These are phyloP conservation scores for Cystofilobasidium capitatum DNA, from an alignment of 768 basidiomycete species.

Conservation along the genomic window DNA sequence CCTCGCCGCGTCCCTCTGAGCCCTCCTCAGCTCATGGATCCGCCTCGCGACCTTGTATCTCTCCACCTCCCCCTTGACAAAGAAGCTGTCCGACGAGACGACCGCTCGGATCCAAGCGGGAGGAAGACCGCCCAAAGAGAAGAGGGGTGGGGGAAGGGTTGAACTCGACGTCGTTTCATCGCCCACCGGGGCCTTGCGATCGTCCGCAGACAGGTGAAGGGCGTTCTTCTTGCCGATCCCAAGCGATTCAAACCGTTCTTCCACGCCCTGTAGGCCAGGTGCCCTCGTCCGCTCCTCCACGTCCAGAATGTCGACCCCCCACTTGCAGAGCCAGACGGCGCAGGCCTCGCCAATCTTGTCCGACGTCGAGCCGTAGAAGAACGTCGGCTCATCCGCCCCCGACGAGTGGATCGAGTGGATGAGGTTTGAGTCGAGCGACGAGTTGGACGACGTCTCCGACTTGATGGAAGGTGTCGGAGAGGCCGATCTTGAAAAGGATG, in stretches of 20 bases:
- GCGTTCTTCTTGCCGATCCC: not conserved
- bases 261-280: not conserved
- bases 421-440: not conserved
- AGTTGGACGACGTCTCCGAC: not conserved
- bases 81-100: slow-evolving; percentile 67
- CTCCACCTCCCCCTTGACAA: slow-evolving; percentile 65
- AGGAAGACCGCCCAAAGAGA: slow-evolving; percentile 64
- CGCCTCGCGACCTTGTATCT: slow-evolving; percentile 67
- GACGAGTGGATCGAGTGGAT: not conserved
- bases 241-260: not conserved
- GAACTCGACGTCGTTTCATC: not conserved
- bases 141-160: slow-evolving; percentile 48
- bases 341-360: slow-evolving; percentile 87
- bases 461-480: not conserved
- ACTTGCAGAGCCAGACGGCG: slow-evolving; percentile 74
- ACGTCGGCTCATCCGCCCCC: not conserved
- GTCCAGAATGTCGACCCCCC: slow-evolving; percentile 69
- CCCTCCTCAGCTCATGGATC: slow-evolving; percentile 63
- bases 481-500: not conserved
- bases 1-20: slow-evolving; percentile 7
- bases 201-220: too few species aligned
- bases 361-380: slow-evolving; percentile 75
- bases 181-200: too few species aligned
- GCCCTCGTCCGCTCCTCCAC: slow-evolving; percentile 47
- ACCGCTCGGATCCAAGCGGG: slow-evolving; percentile 64